Conservation (phyloP, 768 basidiomycete species). For the Vishniacozyma victoriae region DNA sequence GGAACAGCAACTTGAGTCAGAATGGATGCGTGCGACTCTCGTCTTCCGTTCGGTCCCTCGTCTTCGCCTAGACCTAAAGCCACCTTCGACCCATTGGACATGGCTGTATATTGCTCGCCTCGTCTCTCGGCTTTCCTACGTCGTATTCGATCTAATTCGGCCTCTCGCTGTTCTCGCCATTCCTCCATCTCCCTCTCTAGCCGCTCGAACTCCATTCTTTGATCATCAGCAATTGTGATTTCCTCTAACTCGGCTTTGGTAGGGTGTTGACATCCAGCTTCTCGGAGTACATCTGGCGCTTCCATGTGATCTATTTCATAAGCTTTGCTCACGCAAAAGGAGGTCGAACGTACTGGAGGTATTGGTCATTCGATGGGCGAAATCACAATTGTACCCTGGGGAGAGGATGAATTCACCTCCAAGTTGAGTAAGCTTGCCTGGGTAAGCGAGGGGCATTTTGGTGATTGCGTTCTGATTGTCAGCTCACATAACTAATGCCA, state of each 20-base stretch:
- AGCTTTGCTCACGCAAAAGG: neutral
- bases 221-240: conserved; percentile 22
- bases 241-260: conserved; percentile 23
- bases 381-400: conserved; percentile 38
- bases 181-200: conserved; percentile 33
- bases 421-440: conserved; percentile 44
- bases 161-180: conserved; percentile 27
- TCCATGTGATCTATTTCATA: conserved; percentile 45
- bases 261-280: conserved; percentile 32
- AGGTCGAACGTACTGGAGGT: conserved; percentile 30
- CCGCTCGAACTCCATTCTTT: conserved; percentile 28
- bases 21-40: neutral
- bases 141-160: conserved; percentile 41
- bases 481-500: neutral
- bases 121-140: conserved; percentile 29
- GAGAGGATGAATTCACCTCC: conserved; percentile 47
- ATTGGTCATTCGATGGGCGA: conserved; percentile 47
- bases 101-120: conserved; percentile 13
- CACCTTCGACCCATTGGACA: neutral
- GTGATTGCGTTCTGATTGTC: conserved; percentile 36
- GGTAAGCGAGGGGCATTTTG: conserved; percentile 39
- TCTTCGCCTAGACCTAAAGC: conserved; percentile 1
- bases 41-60: neutral
- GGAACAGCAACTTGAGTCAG: neutral
- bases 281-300: conserved; percentile 41